Base-by-base conservation (phyloP, 78 protist genomes). In the Dictyostelium purpureum region DNA sequence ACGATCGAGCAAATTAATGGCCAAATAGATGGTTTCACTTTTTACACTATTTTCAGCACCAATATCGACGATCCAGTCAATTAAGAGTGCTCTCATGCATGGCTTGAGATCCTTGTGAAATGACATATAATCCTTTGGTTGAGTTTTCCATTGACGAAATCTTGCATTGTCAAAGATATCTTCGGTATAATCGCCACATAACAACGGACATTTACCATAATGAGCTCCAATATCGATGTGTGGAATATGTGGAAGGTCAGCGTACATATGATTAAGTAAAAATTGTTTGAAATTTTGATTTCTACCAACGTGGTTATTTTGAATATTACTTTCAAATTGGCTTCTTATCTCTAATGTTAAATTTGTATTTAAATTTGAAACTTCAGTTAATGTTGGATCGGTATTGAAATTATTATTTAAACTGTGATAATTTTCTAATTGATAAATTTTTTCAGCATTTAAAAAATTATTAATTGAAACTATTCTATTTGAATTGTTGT, bases 51-150 rank as follows among this genome's bases (percentile, higher is more conserved):
- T 87, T 56, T 89, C 94, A 49, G 47, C 33, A 11, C 71, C 96
- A 1, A 97, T 96, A 59, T 97, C 98, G 10, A 96, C 96, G 21
- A 97, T 93, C 98, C 98, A 97, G 67, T 97, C 98, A 16, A 97
- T 57, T 14, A 96, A 76, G 40, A 96, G 51, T 51, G 87, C 57
- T 26, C 98, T 92, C 98, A 97, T 97, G n/a, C n/a, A 11, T 16
- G 93, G 75, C 40, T 51, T 95, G 59, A 97, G 65, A 57, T 95
- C 97, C 6, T 37, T 18, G 65, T 97, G 98, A 6, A 5, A 24
- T 31, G 77, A 38, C 90, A 88, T 79, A 47, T 79, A 79, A 77
- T 88, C 88, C 21, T 14, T 40, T 43, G 94, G 87, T 47, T 71
- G 94, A 11, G 73, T 76, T 76, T 54, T 57, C 28, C 42, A 26